Conservation (phyloP, 495 filamentous ascomycete species). For the Aspergillus nidulans region DNA sequence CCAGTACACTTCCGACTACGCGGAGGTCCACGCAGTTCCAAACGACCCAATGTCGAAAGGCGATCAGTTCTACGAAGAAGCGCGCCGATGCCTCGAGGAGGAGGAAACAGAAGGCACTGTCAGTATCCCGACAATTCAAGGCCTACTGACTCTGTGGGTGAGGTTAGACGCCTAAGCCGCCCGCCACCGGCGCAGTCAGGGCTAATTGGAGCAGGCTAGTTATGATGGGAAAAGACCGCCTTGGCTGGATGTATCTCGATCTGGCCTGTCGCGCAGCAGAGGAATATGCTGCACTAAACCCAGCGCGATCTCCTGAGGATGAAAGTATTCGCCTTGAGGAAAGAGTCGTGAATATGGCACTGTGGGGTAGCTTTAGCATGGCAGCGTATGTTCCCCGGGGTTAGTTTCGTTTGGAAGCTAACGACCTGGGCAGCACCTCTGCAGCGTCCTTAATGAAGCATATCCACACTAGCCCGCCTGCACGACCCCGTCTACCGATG, state of each 20-base stretch:
- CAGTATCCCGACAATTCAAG: constrained; percentile 22
- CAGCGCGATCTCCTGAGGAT: constrained; percentile 4
- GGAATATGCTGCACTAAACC: constrained; percentile 18
- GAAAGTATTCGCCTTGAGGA: constrained; percentile 9
- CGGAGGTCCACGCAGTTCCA: constrained; percentile 21
- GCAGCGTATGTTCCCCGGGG: constrained; percentile 21
- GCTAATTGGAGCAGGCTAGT: constrained; percentile 12
- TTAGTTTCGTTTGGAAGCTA: background rate
- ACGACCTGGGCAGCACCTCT: constrained; percentile 18
- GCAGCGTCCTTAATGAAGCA: constrained; percentile 28
- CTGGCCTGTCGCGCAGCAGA: constrained; percentile 20
- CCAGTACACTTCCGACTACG: constrained; percentile 27
- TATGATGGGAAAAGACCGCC: constrained; percentile 26
- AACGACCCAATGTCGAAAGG: constrained; percentile 20
- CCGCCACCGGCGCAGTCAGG: background rate
- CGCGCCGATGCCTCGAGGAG: constrained; percentile 17
- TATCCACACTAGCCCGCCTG: constrained; percentile 11
- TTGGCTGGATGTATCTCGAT: constrained; percentile 28
- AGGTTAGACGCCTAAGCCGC: constrained; percentile 9
- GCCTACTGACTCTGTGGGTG: constrained; percentile 16
- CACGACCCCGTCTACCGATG: constrained; percentile 11
- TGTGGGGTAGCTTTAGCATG: constrained; percentile 34
- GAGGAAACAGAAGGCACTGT: constrained; percentile 15
- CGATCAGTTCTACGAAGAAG: constrained; percentile 25
- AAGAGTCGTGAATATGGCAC: constrained; percentile 18